phyloP scores from a whole-genome alignment of 2,329 filamentous ascomycete genomes.

The Sphaerulina populicola region DNA sequence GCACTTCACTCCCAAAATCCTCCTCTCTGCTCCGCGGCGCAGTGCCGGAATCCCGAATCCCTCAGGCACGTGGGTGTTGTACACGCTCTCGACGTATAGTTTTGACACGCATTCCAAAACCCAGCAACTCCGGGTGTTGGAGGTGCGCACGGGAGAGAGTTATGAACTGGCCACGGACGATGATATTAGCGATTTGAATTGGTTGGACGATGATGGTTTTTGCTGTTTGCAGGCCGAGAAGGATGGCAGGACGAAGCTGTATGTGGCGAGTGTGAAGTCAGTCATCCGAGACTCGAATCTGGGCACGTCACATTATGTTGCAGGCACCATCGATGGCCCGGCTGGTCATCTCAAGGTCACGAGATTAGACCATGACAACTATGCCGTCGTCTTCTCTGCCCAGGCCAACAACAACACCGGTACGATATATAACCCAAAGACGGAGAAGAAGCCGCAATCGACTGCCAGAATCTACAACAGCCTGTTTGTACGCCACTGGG shows the following conservation, averaged over 20 bases:
- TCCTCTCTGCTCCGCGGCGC: constrained; percentile 67
- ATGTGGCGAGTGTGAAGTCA: constrained; percentile 13
- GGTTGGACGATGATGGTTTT: constrained; percentile 61
- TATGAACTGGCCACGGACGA: constrained; percentile 57
- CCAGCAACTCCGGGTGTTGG: constrained; percentile 61
- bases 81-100: constrained; percentile 66
- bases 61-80: constrained; percentile 56
- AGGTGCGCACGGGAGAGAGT: constrained; percentile 59
- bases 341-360: constrained; percentile 43
- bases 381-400: constrained; percentile 47
- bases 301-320: constrained; percentile 33
- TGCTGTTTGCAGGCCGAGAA: constrained; percentile 45
- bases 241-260: constrained; percentile 34
- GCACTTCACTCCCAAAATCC: constrained; percentile 67
- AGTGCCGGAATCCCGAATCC: constrained; percentile 62
- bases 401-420: constrained; percentile 57
- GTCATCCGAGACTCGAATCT: constrained; percentile 5
- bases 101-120: constrained; percentile 66
- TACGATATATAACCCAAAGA: constrained; percentile 49
- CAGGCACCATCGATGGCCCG: constrained; percentile 39
- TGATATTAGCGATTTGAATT: constrained; percentile 61
- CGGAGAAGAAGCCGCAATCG: constrained; percentile 40
- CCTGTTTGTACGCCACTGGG: constrained; percentile 49
- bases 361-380: constrained; percentile 32
- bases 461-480: constrained; percentile 45